Percentiles rank a stretch among this genome's conserved stretches.
These are phyloP conservation scores for Populus deltoides DNA, from an alignment of 345 rosid species.

Conservation along the genomic window DNA sequence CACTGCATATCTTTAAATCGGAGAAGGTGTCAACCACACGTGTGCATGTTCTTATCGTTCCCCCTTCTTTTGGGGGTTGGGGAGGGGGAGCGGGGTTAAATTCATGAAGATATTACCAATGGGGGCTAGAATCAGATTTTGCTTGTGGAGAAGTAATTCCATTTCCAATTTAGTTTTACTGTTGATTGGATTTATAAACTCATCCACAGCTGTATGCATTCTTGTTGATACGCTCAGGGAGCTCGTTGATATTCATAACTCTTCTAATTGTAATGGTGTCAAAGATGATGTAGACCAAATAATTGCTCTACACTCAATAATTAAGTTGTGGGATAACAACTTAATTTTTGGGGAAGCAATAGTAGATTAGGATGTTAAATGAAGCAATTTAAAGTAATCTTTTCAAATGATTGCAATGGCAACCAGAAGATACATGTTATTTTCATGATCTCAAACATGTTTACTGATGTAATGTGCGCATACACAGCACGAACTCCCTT, in stretches of 20 bases:
- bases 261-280: neutral
- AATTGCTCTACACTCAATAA: neutral
- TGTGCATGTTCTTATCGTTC: neutral
- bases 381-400: neutral
- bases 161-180: neutral
- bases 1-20: neutral
- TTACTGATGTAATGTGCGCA: neutral
- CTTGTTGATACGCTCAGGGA: neutral
- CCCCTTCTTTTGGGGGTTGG: neutral
- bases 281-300: neutral
- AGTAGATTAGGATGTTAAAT: neutral
- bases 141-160: neutral
- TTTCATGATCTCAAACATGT: neutral
- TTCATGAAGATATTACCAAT: neutral
- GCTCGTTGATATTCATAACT: neutral
- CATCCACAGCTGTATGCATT: neutral
- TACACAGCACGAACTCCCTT: neutral
- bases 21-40: conserved; percentile 1
- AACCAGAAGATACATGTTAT: neutral
- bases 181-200: neutral
- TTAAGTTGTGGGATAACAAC: neutral
- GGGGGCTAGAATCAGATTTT: neutral
- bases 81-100: neutral
- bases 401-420: neutral
- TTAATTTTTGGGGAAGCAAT: neutral